phyloP scores from a whole-genome alignment of 805 yeast genomes.

The Lachancea sp. region DNA sequence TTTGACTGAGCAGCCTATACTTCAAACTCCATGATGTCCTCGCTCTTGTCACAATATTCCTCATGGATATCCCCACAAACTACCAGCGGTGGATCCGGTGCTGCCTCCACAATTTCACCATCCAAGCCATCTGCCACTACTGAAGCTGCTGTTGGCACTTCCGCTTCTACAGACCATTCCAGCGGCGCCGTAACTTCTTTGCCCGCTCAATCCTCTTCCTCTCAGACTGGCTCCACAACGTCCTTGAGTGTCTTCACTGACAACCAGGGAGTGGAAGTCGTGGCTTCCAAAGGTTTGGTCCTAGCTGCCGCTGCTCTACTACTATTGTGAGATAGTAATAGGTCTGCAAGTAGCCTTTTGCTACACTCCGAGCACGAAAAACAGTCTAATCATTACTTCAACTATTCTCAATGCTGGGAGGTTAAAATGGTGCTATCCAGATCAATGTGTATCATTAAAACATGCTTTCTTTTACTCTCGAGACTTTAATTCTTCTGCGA shows the following conservation, averaged over 20 bases:
- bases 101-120: no score
- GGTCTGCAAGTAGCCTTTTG: background rate
- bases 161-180: background rate
- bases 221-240: background rate
- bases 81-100: no score
- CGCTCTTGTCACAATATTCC: background rate
- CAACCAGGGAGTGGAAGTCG: background rate
- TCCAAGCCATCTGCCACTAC: no score
- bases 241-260: background rate
- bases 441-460: no score
- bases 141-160: background rate
- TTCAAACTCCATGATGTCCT: background rate
- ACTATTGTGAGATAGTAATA: slow-evolving; percentile 33
- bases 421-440: no score
- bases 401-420: no score
- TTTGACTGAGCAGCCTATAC: slow-evolving; percentile 1
- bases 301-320: slow-evolving; percentile 29
- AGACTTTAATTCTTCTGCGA: no score
- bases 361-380: background rate
- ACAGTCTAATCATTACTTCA: no score
- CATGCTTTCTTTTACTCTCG: no score
- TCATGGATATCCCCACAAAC: background rate
- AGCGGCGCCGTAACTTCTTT: background rate
- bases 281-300: slow-evolving; percentile 43
- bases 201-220: background rate